A percentile compares a stretch with the other conserved stretches of the same genome.
phyloP scores from a whole-genome alignment of 2,329 filamentous ascomycete species.

The Exophiala phaeomuriformis region DNA sequence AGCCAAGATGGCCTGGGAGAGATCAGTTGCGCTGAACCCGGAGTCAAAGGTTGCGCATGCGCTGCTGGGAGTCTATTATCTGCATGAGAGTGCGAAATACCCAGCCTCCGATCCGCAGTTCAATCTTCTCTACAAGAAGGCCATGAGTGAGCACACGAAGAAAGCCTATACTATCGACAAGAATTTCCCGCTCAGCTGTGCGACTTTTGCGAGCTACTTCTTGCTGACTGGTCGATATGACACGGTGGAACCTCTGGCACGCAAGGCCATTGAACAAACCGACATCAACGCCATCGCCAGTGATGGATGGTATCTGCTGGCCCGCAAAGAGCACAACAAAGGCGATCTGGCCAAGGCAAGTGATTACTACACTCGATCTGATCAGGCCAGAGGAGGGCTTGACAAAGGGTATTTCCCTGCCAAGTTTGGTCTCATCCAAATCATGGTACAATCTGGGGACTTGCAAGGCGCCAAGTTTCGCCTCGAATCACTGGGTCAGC shows the following conservation, averaged over 20 bases:
- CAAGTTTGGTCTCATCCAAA: constrained; percentile 87
- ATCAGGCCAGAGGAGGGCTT: constrained; percentile 84
- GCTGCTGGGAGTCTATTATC: constrained; percentile 79
- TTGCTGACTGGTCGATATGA: constrained; percentile 70
- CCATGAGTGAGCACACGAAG: constrained; percentile 90
- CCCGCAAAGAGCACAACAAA: constrained; percentile 80
- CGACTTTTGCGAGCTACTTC: constrained; percentile 86
- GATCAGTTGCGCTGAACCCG: constrained; percentile 62
- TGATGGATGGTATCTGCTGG: constrained; percentile 94
- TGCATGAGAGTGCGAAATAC: constrained; percentile 77
- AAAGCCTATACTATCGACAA: constrained; percentile 92
- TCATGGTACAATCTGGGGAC: constrained; percentile 72
- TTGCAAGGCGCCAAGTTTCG: constrained; percentile 86
- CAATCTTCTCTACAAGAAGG: constrained; percentile 75
- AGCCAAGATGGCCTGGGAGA: constrained; percentile 83
- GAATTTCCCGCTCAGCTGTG: constrained; percentile 79
- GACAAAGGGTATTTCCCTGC: constrained; percentile 87
- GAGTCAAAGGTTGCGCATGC: constrained; percentile 87
- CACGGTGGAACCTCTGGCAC: constrained; percentile 77
- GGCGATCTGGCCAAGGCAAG: constrained; percentile 67
- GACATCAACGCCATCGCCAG: constrained; percentile 95
- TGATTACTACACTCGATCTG: constrained; percentile 82
- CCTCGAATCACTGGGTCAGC: constrained; percentile 79
- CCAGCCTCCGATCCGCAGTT: constrained; percentile 80
- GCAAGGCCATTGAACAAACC: constrained; percentile 89